Evolutionary conservation across 2,329 filamentous ascomycete species (phyloP).

Genomic region (Lachnellula subtilissima): DNA sequence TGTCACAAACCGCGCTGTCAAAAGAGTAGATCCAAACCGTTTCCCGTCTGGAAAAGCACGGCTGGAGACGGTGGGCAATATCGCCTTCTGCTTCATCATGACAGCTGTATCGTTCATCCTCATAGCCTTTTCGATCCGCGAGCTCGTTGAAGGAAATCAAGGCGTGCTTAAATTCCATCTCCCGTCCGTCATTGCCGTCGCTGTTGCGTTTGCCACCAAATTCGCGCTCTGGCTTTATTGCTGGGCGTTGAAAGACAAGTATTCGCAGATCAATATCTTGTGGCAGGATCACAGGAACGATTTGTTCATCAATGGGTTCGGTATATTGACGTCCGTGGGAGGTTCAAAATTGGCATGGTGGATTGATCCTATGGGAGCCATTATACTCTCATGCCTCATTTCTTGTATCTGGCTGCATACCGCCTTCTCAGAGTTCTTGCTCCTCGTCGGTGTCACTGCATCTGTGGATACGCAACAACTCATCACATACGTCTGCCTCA

Average conservation of each 20-base stretch:
- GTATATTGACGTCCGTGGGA: conserved; percentile 85
- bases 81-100: conserved; percentile 96
- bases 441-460: conserved; percentile 85
- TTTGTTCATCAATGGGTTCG: conserved; percentile 91
- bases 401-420: conserved; percentile 77
- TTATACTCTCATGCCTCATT: conserved; percentile 75
- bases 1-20: conserved; percentile 80
- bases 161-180: conserved; percentile 62
- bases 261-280: conserved; percentile 84
- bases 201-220: conserved; percentile 80
- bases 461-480: conserved; percentile 83
- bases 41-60: conserved; percentile 92
- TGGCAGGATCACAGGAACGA: conserved; percentile 99
- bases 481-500: conserved; percentile 94
- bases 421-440: conserved; percentile 81
- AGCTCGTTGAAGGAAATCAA: conserved; percentile 53
- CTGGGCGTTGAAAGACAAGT: conserved; percentile 83
- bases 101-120: conserved; percentile 85
- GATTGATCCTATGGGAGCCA: conserved; percentile 90
- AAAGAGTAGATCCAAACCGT: conserved; percentile 74
- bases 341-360: conserved; percentile 88
- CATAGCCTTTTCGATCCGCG: conserved; percentile 77
- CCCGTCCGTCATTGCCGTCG: conserved; percentile 79
- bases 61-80: conserved; percentile 93
- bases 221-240: conserved; percentile 83